Base-by-base conservation (phyloP, 2,329 filamentous ascomycete species). In the Ophiosphaerella herpotricha region DNA sequence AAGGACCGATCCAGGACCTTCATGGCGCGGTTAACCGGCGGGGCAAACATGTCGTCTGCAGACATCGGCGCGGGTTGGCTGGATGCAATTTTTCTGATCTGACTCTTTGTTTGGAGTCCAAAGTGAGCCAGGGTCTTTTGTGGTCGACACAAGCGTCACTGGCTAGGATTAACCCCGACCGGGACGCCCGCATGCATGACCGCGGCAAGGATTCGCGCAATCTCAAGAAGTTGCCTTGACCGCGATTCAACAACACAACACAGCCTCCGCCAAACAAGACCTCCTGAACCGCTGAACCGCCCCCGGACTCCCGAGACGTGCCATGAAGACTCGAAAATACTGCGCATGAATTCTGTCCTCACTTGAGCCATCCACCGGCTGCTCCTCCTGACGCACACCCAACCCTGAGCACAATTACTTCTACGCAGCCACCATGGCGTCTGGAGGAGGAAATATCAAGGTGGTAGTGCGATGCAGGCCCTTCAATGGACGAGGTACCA, bases 391-490 rank as follows among this genome's bases (percentile, higher is more conserved):
- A 50, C 41, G 35, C 49, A 31, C 47, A 46, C 46, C 38, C 43
- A 38, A 46, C 39, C 44, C 42, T 43, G 32, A 32, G 26, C 47
- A 36, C 26, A 33, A 41, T 31, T 33, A 46, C 31, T 46, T 39
- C 41, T 31, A 49, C 46, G 42, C 50, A 44, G 44, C 29, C 61
- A 64, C 48, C 56, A 90, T 90, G 87, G 82, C 83, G 64, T 82
- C 83, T 64, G 90, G 90, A 70, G 91, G 89, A 78, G 92, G 94
- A 72, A 99, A 99, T 73, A 99, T 99, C 76, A 99, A 99, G 87
- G 94, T 99, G 79, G 94, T 99, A 81, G 94, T 99, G 80, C 86
- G 94, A 79, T 87, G 89, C 66, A 86, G 94, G 73, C 94, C 94
- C 43, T 99, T 99, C 79, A 99, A 99, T 76, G 86, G 85, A 70